phyloP scores from a whole-genome alignment of 2,329 filamentous ascomycete genomes.

The Beauveria pseudobassiana region DNA sequence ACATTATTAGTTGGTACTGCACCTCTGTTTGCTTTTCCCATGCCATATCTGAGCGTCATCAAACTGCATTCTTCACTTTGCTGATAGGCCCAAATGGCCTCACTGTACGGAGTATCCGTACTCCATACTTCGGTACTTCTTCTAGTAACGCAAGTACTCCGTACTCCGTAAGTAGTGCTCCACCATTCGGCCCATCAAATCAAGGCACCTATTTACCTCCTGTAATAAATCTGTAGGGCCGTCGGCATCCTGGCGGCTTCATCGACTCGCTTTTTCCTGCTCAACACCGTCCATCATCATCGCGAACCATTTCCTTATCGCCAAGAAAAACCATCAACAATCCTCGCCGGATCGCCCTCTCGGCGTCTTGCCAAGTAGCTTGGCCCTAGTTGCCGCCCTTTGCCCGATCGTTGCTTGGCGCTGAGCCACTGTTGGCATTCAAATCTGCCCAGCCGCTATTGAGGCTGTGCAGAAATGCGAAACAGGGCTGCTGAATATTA shows the following conservation, averaged over 20 bases:
- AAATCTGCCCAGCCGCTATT: not conserved
- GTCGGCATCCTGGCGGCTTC: too few relatives aligned
- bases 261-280: too few relatives aligned
- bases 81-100: not conserved
- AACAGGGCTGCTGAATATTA: not conserved
- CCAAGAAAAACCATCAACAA: not conserved
- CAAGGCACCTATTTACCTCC: not conserved
- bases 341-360: not conserved
- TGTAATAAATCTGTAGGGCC: too few relatives aligned
- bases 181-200: not conserved
- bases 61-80: not conserved
- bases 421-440: not conserved
- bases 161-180: not conserved
- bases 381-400: not conserved
- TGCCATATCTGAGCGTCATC: too few relatives aligned
- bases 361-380: conserved; percentile 10
- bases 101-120: not conserved
- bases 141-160: not conserved
- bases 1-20: too few relatives aligned
- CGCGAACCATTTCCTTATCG: not conserved
- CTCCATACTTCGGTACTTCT: not conserved
- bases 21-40: too few relatives aligned
- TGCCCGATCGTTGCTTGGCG: not conserved
- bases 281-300: too few relatives aligned
- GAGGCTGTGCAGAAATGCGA: not conserved